Evolutionary conservation across 2,329 filamentous ascomycete genomes (phyloP), one percentile per base, ranked within the genome.

Genomic region (Ascomycota sp.): DNA sequence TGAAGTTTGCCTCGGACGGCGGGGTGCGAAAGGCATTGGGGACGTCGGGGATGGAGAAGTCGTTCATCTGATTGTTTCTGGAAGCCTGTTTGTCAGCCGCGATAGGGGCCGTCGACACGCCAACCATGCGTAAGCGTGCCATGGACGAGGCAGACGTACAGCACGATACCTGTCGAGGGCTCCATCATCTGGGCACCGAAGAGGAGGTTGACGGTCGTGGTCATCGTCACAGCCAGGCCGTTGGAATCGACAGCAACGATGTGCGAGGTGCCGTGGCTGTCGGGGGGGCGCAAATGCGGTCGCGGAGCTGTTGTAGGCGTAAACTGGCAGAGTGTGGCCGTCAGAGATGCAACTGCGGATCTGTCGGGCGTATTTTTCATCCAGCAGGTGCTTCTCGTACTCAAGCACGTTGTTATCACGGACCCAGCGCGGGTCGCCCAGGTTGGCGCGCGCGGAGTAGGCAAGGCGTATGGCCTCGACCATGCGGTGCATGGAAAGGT

Each of bases 391-490:
- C 2, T 59, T 47, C 49, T 94, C 73, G 38, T 77, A 75, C n/a
- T 36, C 37, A 7, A 60, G 53, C 30, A 86, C 56, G 20, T 68
- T 67, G 1, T 59, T n/a, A n/a, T n/a, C n/a, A n/a, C n/a, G 39
- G 4, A 91, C 67, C 46, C 76, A 93, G 1, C 56, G 59, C 0
- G 86, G 89, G 47, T 95, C 89, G 4, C 83, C 86, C 0, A 95
- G 65, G 20, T 74, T 63, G n/a, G 71, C 63, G 33, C 83, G 72
- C 41, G 76, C 58, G 4, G 75, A 83, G 46, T 94, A 95, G 3
- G 70, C 83, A 48, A 92, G 95, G 15, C 82, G 69, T 56, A 93
- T 81, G 9, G 83, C 77, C 58, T 95, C 89, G 43, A 82, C 71
- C 38, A 93, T 65, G 10, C 79, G 69, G 51, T 95, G 89, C 1